Conservation (phyloP, 495 filamentous ascomycete genomes). For the Tuber microsphaerosporum region DNA sequence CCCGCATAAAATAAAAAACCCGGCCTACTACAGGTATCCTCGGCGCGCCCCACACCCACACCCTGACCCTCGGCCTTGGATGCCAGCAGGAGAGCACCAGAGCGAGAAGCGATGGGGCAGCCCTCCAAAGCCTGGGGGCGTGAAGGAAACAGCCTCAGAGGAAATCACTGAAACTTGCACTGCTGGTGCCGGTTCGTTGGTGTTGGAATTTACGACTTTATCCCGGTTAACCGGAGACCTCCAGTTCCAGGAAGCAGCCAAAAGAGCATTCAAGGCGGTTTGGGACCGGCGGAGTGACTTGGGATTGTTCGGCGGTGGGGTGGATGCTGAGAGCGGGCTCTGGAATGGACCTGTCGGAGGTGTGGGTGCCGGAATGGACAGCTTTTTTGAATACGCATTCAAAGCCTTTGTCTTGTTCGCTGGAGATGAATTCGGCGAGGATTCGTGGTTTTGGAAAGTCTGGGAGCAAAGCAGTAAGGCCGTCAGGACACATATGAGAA, state of each 20-base stretch:
- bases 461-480: slow-evolving; percentile 81
- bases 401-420: slow-evolving; percentile 88
- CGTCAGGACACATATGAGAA: slow-evolving; percentile 81
- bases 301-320: slow-evolving; percentile 81
- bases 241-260: slow-evolving; percentile 78
- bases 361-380: slow-evolving; percentile 91
- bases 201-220: slow-evolving; percentile 84
- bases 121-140: slow-evolving; percentile 30
- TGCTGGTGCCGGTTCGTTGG: slow-evolving; percentile 86
- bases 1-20: slow-evolving; percentile 51
- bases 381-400: slow-evolving; percentile 96
- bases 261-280: slow-evolving; percentile 89
- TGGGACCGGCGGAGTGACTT: slow-evolving; percentile 79
- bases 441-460: slow-evolving; percentile 68
- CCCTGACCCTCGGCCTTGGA: slow-evolving; percentile 31
- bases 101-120: slow-evolving; percentile 34
- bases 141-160: slow-evolving; percentile 42
- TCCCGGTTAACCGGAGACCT: slow-evolving; percentile 82
- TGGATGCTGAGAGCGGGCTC: slow-evolving; percentile 83
- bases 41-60: slow-evolving; percentile 57
- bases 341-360: slow-evolving; percentile 85
- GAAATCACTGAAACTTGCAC: slow-evolving; percentile 95
- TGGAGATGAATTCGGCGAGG: slow-evolving; percentile 60
- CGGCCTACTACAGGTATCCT: slow-evolving; percentile 37
- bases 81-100: slow-evolving; percentile 27